Conservation (phyloP, 2,329 filamentous ascomycete species). For the Monilinia fructicola region DNA sequence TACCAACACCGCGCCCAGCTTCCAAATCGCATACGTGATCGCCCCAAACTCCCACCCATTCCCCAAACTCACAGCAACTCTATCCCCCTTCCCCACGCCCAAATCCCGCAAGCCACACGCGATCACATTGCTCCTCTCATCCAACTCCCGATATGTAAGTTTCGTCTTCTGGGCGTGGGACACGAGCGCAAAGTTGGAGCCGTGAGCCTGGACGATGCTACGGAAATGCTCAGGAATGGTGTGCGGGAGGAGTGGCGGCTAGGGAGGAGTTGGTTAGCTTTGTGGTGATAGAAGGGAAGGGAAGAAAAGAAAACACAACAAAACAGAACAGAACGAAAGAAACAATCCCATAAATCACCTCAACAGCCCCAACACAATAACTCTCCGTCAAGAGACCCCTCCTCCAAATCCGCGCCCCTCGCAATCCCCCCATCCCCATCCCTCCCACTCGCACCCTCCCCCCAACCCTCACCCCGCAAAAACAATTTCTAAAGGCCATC, state of each 20-base stretch:
- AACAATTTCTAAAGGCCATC: background rate
- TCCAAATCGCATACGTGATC: conserved; percentile 87
- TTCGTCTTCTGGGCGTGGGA: conserved; percentile 51
- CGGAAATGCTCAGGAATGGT: conserved; percentile 75
- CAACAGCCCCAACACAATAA: conserved; percentile 40
- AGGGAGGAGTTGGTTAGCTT: background rate
- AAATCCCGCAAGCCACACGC: conserved; percentile 67
- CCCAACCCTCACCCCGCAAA: background rate
- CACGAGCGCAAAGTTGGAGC: conserved; percentile 62
- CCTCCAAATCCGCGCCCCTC: conserved; percentile 1
- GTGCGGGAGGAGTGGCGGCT: conserved; percentile 65
- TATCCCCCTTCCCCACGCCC: conserved; percentile 77
- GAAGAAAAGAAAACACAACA: conserved; percentile 24
- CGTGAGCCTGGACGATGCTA: conserved; percentile 60
- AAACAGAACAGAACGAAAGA: no score
- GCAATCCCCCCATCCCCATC: background rate
- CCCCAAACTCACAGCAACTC: conserved; percentile 82
- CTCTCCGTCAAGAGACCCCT: conserved; percentile 40
- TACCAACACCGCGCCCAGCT: conserved; percentile 86
- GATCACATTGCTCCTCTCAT: conserved; percentile 72
- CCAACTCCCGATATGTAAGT: conserved; percentile 69
- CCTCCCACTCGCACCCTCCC: background rate
- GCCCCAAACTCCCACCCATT: conserved; percentile 83
- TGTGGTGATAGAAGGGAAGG: conserved; percentile 16
- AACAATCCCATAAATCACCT: no score